Percentiles rank a stretch among this genome's conserved stretches.
Conservation (phyloP, 768 basidiomycete genomes). For the Phaeolepiota aurea region DNA sequence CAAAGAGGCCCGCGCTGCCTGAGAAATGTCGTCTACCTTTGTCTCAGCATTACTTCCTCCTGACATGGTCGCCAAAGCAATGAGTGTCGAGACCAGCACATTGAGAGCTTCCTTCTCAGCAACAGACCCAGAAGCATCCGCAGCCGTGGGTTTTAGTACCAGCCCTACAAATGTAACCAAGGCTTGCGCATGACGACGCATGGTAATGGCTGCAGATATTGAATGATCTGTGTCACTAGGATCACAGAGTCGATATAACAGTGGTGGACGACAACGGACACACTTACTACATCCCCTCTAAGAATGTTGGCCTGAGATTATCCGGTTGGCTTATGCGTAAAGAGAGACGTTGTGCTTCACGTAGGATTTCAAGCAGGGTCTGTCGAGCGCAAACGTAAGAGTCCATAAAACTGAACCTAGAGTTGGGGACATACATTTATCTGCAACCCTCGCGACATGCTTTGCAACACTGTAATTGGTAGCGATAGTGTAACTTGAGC, state of each 20-base stretch:
- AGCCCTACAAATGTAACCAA: slow-evolving; percentile 57
- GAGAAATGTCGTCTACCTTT: slow-evolving; percentile 34
- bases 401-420: too few relatives aligned
- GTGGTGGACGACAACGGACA: slow-evolving; percentile 28
- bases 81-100: slow-evolving; percentile 37
- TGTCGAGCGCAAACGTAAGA: too few relatives aligned
- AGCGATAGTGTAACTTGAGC: slow-evolving; percentile 51
- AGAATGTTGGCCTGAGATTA: slow-evolving; percentile 32
- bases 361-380: slow-evolving; percentile 55
- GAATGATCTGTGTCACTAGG: slow-evolving; percentile 55
- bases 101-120: slow-evolving; percentile 21
- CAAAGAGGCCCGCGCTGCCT: slow-evolving; percentile 42
- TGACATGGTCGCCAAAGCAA: slow-evolving; percentile 34
- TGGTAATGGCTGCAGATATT: slow-evolving; percentile 28
- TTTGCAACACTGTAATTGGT: slow-evolving; percentile 58
- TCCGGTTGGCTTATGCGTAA: slow-evolving; percentile 29
- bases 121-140: slow-evolving; percentile 10
- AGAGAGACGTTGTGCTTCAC: slow-evolving; percentile 57
- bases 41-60: slow-evolving; percentile 19
- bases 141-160: slow-evolving; percentile 32
- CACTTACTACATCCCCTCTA: slow-evolving; percentile 46
- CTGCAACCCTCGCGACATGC: slow-evolving; percentile 38
- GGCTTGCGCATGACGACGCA: slow-evolving; percentile 58
- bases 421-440: too few relatives aligned
- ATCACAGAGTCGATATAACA: background rate